Conservation (phyloP, 78 protist genomes). For the Planoprotostelium fungivorum region DNA sequence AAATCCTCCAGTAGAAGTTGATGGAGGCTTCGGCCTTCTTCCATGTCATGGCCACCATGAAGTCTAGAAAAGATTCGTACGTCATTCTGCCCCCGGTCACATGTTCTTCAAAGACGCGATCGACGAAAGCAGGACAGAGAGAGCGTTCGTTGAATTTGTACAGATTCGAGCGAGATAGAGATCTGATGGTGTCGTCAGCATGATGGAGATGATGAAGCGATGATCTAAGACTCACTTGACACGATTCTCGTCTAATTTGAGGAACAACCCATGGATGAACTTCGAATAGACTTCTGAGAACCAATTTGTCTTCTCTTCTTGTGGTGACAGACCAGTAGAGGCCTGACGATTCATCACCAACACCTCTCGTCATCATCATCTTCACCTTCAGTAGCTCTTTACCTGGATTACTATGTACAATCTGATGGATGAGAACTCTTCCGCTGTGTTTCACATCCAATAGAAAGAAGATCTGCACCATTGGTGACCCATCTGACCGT, state of each 20-base stretch:
- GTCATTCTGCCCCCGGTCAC: not conserved
- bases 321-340: too few species aligned
- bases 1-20: not conserved
- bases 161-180: too few species aligned
- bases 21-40: not conserved
- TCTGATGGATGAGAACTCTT: not conserved
- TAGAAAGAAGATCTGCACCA: not conserved
- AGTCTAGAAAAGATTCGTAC: not conserved
- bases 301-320: not conserved
- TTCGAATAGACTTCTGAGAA: not conserved
- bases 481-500: not conserved
- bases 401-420: not conserved
- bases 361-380: too few species aligned
- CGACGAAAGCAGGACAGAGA: not conserved
- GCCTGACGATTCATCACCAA: too few species aligned
- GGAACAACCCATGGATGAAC: not conserved
- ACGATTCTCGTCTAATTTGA: not conserved
- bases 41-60: not conserved
- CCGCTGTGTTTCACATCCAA: not conserved
- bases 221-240: not conserved
- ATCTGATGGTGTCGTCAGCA: too few species aligned
- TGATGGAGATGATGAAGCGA: too few species aligned
- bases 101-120: not conserved
- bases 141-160: not conserved
- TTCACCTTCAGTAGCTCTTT: not conserved